Conservation (phyloP, 1,139 yeast genomes). For the Kodamaea alishanica region DNA sequence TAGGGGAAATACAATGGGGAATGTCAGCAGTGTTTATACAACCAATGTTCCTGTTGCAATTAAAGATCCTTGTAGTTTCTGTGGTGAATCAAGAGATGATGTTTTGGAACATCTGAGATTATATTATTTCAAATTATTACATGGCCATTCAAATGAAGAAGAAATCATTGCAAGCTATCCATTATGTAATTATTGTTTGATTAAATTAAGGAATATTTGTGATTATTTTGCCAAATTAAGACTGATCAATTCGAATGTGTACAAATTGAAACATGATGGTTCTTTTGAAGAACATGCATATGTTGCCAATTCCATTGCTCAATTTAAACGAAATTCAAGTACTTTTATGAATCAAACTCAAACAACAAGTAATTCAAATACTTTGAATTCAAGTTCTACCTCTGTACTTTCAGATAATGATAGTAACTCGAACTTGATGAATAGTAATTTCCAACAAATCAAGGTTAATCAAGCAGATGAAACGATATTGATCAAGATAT, state of each 20-base stretch:
- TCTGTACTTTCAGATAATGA: slow-evolving; percentile 7
- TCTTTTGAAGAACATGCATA: slow-evolving; percentile 22
- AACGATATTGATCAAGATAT: slow-evolving; percentile 21
- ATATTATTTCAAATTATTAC: slow-evolving; percentile 55
- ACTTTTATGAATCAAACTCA: slow-evolving; percentile 4
- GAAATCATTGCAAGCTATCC: slow-evolving; percentile 51
- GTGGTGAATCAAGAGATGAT: slow-evolving; percentile 73
- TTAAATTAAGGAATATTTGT: slow-evolving; percentile 74
- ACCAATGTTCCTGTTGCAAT: slow-evolving; percentile 63
- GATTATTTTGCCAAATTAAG: slow-evolving; percentile 74
- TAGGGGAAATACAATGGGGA: slow-evolving; percentile 5
- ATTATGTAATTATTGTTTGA: slow-evolving; percentile 79
- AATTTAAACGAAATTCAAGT: slow-evolving; percentile 20
- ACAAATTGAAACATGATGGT: slow-evolving; percentile 30
- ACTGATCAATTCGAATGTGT: slow-evolving; percentile 51
- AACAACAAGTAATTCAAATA: not conserved
- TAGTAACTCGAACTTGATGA: slow-evolving; percentile 8
- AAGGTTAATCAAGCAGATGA: slow-evolving; percentile 17
- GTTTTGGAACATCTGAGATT: slow-evolving; percentile 73
- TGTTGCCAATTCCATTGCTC: slow-evolving; percentile 8
- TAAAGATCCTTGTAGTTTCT: slow-evolving; percentile 69
- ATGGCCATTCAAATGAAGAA: slow-evolving; percentile 19
- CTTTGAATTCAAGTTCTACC: slow-evolving; percentile 2
- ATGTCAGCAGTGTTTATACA: slow-evolving; percentile 23
- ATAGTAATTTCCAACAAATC: slow-evolving; percentile 10